Conservation (phyloP, 2,329 filamentous ascomycete genomes). For the Rhinocladiella mackenziei region DNA sequence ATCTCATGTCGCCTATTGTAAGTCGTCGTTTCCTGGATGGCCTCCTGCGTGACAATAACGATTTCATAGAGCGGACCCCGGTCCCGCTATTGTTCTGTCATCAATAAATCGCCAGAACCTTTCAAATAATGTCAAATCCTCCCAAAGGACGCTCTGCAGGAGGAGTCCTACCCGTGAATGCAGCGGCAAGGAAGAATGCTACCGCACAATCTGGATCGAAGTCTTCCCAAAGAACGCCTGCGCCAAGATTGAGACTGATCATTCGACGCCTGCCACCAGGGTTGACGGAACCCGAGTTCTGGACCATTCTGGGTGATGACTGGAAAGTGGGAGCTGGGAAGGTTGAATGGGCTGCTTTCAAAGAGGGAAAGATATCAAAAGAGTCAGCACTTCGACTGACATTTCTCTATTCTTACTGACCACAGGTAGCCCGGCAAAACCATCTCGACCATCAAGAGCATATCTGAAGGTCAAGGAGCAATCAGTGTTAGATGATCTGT, state of each 20-base stretch:
- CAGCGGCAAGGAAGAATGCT: slow-evolving; percentile 45
- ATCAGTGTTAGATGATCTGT: slow-evolving; percentile 63
- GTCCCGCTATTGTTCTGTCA: neutral
- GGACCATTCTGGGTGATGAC: slow-evolving; percentile 65
- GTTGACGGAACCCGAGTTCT: slow-evolving; percentile 75
- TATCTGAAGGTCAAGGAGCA: slow-evolving; percentile 78
- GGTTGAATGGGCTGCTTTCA: slow-evolving; percentile 77
- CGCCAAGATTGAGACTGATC: slow-evolving; percentile 74
- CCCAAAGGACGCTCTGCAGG: slow-evolving; percentile 37
- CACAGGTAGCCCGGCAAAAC: slow-evolving; percentile 67
- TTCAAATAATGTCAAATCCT: slow-evolving; percentile 16
- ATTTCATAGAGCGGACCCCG: neutral
- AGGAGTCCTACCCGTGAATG: slow-evolving; percentile 52
- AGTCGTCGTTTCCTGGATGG: no score
- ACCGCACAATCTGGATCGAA: slow-evolving; percentile 41
- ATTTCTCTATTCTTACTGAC: slow-evolving; percentile 21
- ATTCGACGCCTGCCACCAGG: slow-evolving; percentile 81
- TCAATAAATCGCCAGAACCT: slow-evolving; percentile 1
- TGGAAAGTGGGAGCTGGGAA: slow-evolving; percentile 79
- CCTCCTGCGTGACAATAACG: neutral
- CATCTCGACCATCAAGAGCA: slow-evolving; percentile 72
- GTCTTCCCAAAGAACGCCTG: slow-evolving; percentile 42
- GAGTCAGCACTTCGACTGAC: slow-evolving; percentile 56
- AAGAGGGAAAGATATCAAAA: slow-evolving; percentile 71
- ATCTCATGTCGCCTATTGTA: no score